These are phyloP conservation scores for Phyllachora maydis DNA, from an alignment of 2,329 filamentous ascomycete genomes.

Conservation along the genomic window DNA sequence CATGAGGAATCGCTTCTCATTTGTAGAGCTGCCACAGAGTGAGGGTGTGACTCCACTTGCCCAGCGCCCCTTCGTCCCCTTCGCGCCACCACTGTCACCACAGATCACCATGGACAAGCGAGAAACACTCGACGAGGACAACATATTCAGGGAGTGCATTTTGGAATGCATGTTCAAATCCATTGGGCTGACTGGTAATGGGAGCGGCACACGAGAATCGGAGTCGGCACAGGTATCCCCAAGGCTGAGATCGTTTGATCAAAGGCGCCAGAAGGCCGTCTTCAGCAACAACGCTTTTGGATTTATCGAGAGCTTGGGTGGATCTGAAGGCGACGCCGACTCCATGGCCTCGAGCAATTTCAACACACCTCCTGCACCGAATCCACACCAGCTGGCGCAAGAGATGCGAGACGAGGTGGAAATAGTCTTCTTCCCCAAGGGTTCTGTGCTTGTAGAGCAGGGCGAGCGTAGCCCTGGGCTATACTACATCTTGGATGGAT, in stretches of 20 bases:
- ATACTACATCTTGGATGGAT: slow-evolving; percentile 96
- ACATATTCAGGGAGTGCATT: slow-evolving; percentile 73
- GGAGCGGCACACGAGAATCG: slow-evolving; percentile 40
- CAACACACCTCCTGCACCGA: slow-evolving; percentile 38
- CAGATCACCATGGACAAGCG: slow-evolving; percentile 42
- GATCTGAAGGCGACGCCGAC: slow-evolving; percentile 69
- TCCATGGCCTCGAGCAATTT: slow-evolving; percentile 57
- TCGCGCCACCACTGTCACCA: slow-evolving; percentile 26
- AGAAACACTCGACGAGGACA: slow-evolving; percentile 74
- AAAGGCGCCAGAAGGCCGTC: slow-evolving; percentile 55
- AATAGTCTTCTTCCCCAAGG: slow-evolving; percentile 93
- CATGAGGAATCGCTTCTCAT: too few species aligned
- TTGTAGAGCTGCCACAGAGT: slow-evolving; percentile 11
- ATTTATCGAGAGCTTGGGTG: slow-evolving; percentile 71
- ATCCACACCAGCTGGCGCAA: slow-evolving; percentile 44
- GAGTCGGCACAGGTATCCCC: slow-evolving; percentile 76
- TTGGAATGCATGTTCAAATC: slow-evolving; percentile 92
- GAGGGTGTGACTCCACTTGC: slow-evolving; percentile 23
- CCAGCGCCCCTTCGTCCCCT: slow-evolving; percentile 32
- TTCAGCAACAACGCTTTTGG: slow-evolving; percentile 76
- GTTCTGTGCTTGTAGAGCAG: slow-evolving; percentile 85
- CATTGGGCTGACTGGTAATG: slow-evolving; percentile 57
- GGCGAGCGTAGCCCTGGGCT: slow-evolving; percentile 90
- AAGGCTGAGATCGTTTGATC: slow-evolving; percentile 64
- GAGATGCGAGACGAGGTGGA: slow-evolving; percentile 86